phyloP scores from a whole-genome alignment of 2,329 filamentous ascomycete genomes.

The Penicillium corylophilum region DNA sequence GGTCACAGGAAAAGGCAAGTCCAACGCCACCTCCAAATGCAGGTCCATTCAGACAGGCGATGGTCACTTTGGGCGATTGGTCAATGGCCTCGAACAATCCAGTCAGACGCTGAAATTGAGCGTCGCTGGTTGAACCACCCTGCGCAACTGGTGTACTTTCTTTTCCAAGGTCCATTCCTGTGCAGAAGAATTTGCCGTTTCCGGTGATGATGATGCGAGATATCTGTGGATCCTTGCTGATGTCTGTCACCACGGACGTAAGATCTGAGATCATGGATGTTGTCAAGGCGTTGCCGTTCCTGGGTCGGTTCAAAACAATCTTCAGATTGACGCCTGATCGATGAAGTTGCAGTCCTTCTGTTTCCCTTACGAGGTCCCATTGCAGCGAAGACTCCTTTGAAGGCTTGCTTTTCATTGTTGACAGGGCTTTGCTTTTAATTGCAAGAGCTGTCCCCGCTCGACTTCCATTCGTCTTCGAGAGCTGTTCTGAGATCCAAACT shows the following conservation, averaged over 20 bases:
- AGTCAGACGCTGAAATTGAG: conserved; percentile 23
- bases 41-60: conserved; percentile 45
- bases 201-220: conserved; percentile 40
- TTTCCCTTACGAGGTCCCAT: conserved; percentile 22
- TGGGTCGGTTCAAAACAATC: conserved; percentile 35
- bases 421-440: background rate
- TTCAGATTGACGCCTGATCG: conserved; percentile 33
- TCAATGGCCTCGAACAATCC: conserved; percentile 42
- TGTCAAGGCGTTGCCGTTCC: conserved; percentile 44
- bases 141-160: conserved; percentile 23
- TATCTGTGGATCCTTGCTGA: conserved; percentile 25
- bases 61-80: conserved; percentile 41
- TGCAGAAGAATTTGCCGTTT: conserved; percentile 43
- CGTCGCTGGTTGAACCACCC: conserved; percentile 14
- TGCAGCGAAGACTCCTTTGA: background rate
- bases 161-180: conserved; percentile 41
- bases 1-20: conserved; percentile 45
- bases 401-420: background rate
- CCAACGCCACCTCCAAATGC: conserved; percentile 48
- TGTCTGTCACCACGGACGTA: conserved; percentile 27
- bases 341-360: conserved; percentile 28
- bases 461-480: conserved; percentile 22
- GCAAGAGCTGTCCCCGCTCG: conserved; percentile 23
- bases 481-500: conserved; percentile 64
- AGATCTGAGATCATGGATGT: conserved; percentile 36